These are phyloP conservation scores for Eragrostis nindensis DNA, from an alignment of 176 grass and related monocot genomes.

Conservation along the genomic window DNA sequence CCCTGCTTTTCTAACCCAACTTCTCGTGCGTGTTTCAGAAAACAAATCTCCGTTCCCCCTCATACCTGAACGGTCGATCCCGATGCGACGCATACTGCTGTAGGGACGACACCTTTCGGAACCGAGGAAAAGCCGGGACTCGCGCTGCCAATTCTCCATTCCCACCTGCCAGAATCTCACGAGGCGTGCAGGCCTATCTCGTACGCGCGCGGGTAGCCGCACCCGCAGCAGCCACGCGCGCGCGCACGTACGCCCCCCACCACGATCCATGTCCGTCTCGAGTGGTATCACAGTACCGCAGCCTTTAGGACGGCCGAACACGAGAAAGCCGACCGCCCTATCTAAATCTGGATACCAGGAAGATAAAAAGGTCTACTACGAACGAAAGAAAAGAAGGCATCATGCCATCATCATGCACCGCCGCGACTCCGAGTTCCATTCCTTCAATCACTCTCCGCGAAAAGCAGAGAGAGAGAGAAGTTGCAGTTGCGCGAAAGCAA, in stretches of 20 bases:
- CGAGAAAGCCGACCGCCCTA: constrained; percentile 47
- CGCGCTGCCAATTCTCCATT: constrained; percentile 32
- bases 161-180: not conserved
- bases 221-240: constrained; percentile 7
- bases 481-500: not conserved
- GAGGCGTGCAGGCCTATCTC: constrained; percentile 14
- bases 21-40: not conserved
- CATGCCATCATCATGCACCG: not conserved
- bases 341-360: constrained; percentile 44
- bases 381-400: not conserved
- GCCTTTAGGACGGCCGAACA: not conserved
- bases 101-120: constrained; percentile 13
- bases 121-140: constrained; percentile 39
- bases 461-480: constrained; percentile 21
- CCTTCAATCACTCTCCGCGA: constrained; percentile 27
- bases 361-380: not conserved
- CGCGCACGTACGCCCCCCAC: constrained; percentile 18
- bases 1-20: not conserved
- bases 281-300: constrained; percentile 4
- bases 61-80: not conserved
- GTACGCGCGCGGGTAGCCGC: constrained; percentile 31
- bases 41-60: not conserved
- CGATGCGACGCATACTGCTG: not conserved
- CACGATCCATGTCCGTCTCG: constrained; percentile 33
- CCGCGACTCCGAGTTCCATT: not conserved